A percentile compares a stretch with the other conserved stretches of the same genome.
Conservation (phyloP, 805 yeast species). For the Metschnikowia aberdeeniae region DNA sequence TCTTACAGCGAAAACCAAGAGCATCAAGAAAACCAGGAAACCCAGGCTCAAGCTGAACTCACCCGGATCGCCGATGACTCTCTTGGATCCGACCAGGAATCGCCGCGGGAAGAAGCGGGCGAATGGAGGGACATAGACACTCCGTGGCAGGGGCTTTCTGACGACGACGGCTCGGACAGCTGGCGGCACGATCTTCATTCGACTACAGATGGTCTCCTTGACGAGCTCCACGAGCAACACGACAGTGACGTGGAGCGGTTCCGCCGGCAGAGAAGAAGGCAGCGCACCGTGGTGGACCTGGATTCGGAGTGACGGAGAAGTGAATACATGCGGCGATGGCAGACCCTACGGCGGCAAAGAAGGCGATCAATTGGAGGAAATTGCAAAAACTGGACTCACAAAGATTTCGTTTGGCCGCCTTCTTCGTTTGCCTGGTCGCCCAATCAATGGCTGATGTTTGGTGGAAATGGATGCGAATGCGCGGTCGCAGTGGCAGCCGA, state of each 20-base stretch:
- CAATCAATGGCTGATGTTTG: no score
- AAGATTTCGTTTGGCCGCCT: no score
- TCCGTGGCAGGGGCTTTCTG: slow-evolving; percentile 12
- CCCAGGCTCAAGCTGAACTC: not conserved
- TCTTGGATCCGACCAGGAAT: no score
- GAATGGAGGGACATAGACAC: not conserved
- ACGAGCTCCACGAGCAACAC: slow-evolving; percentile 6
- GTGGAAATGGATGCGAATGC: no score
- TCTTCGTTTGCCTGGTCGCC: no score
- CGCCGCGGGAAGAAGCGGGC: no score
- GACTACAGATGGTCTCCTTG: not conserved
- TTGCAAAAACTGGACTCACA: no score
- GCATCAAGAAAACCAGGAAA: not conserved
- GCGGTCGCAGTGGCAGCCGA: no score
- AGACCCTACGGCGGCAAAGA: not conserved
- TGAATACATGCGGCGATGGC: not conserved
- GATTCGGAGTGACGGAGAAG: slow-evolving; percentile 8
- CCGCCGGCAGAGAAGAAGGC: not conserved
- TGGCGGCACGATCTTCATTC: not conserved
- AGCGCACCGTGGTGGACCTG: slow-evolving; percentile 8
- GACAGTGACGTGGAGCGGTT: slow-evolving; percentile 10
- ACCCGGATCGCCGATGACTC: not conserved
- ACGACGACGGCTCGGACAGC: not conserved
- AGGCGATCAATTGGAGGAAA: no score
- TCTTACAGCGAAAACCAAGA: not conserved